Conservation (phyloP, 1,284 basidiomycete species). For the Exobasidium cylindrosporum region DNA sequence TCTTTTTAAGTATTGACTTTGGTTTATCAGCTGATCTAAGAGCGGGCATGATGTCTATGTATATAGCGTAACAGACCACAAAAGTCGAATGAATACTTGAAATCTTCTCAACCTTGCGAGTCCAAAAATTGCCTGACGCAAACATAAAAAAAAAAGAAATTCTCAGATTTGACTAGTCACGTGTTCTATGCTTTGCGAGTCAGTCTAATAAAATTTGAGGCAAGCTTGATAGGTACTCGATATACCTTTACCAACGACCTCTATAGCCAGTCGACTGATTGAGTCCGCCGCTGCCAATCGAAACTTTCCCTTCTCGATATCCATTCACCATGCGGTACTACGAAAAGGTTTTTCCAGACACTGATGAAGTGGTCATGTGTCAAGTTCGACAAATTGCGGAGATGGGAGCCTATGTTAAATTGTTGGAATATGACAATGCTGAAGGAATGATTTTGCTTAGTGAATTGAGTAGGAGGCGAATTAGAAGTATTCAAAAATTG, state of each 20-base stretch:
- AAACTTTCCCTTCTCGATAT: neutral
- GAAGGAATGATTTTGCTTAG: constrained; percentile 99
- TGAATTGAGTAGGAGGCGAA: constrained; percentile 92
- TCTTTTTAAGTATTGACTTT: neutral
- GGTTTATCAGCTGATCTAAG: neutral
- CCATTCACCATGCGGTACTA: constrained; percentile 51
- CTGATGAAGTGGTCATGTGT: constrained; percentile 98
- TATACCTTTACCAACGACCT: too few relatives aligned
- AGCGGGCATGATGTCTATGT: neutral
- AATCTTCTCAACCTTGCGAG: too few relatives aligned
- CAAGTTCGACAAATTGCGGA: constrained; percentile 98
- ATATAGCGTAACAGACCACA: too few relatives aligned
- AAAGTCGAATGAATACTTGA: too few relatives aligned
- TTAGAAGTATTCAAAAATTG: constrained; percentile 95
- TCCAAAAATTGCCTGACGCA: too few relatives aligned
- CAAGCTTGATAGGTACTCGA: too few relatives aligned
- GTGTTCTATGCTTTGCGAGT: too few relatives aligned
- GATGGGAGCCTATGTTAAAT: constrained; percentile 99
- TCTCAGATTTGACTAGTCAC: too few relatives aligned
- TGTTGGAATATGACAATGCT: constrained; percentile 97
- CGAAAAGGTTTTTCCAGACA: constrained; percentile 57
- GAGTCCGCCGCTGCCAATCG: too few relatives aligned
- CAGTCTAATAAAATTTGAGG: too few relatives aligned
- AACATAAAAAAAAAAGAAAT: too few relatives aligned
- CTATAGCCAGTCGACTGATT: too few relatives aligned